Conservation (phyloP, 2,329 filamentous ascomycete genomes). For the Samsoniella hepiali region DNA sequence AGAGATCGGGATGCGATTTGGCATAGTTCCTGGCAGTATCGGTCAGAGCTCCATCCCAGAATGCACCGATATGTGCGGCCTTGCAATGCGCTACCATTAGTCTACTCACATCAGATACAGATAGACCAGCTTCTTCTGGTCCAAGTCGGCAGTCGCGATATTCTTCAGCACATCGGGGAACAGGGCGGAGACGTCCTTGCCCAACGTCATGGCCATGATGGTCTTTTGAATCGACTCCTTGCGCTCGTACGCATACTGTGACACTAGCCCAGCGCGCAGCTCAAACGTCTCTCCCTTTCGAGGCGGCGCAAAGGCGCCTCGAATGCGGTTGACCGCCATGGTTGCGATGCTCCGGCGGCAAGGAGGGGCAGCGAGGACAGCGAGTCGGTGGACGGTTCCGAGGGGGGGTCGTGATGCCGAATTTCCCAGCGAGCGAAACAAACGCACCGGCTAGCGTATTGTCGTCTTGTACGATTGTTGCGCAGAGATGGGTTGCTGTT, state of each 20-base stretch:
- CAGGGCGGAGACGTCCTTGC: constrained; percentile 95
- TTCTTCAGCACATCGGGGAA: constrained; percentile 99
- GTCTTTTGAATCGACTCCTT: constrained; percentile 99
- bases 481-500: neutral
- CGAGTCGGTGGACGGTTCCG: neutral
- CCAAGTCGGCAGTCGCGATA: constrained; percentile 88
- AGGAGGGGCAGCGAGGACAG: constrained; percentile 27
- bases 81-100: neutral
- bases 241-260: constrained; percentile 98
- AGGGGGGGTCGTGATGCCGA: neutral
- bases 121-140: constrained; percentile 99
- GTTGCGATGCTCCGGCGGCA: constrained; percentile 28
- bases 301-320: constrained; percentile 87
- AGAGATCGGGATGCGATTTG: constrained; percentile 97
- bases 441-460: constrained; percentile 4
- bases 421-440: neutral
- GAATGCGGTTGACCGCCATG: constrained; percentile 96
- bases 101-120: constrained; percentile 83
- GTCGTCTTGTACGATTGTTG: neutral
- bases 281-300: constrained; percentile 98
- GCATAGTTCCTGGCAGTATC: constrained; percentile 79
- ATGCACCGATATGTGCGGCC: neutral
- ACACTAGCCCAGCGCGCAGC: constrained; percentile 89
- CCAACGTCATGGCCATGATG: constrained; percentile 99
- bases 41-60: constrained; percentile 1